A percentile compares a stretch with the other conserved stretches of the same genome.
phyloP scores from a whole-genome alignment of 441 rosid genomes.

The Jatropha multifida region DNA sequence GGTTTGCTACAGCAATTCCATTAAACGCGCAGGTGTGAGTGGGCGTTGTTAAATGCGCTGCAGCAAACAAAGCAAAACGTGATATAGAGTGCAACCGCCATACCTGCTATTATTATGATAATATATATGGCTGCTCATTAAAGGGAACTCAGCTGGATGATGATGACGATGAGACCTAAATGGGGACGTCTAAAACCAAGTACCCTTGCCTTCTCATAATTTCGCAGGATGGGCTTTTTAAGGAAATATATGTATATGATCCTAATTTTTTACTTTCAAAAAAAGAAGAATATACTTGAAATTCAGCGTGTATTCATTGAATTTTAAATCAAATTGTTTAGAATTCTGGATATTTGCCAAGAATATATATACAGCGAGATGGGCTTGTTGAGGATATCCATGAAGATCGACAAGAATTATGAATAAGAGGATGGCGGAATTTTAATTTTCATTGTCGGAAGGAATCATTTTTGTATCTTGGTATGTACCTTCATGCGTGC shows the following conservation, averaged over 20 bases:
- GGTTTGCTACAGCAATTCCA: background rate
- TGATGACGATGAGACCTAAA: background rate
- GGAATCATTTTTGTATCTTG: too few species aligned
- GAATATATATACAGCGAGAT: background rate
- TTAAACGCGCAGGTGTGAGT: background rate
- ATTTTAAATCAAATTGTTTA: background rate
- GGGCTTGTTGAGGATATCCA: background rate
- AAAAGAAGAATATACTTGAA: too few species aligned
- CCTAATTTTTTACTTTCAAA: too few species aligned
- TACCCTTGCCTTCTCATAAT: background rate
- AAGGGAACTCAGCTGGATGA: background rate
- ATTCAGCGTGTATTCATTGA: too few species aligned
- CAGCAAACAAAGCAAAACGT: background rate
- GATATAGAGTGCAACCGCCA: background rate
- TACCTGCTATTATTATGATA: background rate
- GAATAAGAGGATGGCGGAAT: background rate
- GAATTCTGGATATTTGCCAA: background rate
- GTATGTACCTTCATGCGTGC: too few species aligned
- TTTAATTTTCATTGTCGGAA: too few species aligned
- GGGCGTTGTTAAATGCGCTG: background rate
- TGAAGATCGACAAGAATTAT: background rate
- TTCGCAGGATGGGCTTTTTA: background rate
- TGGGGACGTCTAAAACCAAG: background rate
- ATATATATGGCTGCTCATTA: background rate
- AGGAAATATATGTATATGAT: too few species aligned